These are phyloP conservation scores for Acanthamoeba lenticulata DNA, from an alignment of 208 protist genomes.

Conservation along the genomic window DNA sequence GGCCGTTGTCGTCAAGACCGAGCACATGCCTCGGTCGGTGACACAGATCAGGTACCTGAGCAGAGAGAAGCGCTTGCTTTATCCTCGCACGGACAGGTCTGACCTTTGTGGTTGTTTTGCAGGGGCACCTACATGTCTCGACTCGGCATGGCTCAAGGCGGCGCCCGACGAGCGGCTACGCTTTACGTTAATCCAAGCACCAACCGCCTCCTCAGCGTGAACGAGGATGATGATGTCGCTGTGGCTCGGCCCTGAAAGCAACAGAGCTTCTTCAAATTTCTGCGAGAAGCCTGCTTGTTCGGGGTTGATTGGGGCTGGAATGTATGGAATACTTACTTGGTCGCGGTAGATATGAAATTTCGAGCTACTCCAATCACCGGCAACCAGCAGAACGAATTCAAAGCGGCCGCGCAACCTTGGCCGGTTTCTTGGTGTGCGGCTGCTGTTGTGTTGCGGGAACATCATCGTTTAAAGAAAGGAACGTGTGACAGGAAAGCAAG, in stretches of 20 bases:
- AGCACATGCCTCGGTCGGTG: not conserved
- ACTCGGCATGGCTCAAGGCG: not conserved
- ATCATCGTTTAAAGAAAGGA: too few species aligned
- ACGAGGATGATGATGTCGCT: not conserved
- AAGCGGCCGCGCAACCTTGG: not conserved
- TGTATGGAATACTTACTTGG: too few species aligned
- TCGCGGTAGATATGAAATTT: not conserved
- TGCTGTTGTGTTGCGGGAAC: too few species aligned
- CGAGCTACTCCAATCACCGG: not conserved
- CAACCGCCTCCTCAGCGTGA: conserved; percentile 1
- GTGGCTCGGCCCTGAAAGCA: too few species aligned
- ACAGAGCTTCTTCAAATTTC: too few species aligned
- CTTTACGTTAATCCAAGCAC: not conserved
- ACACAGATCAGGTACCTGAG: conserved; percentile 17
- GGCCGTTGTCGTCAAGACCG: not conserved
- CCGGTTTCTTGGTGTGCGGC: too few species aligned
- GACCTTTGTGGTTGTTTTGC: not conserved
- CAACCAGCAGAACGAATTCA: not conserved
- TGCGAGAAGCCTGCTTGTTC: too few species aligned
- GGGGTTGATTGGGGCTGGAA: too few species aligned
- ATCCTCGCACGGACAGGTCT: not conserved
- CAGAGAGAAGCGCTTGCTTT: too few species aligned
- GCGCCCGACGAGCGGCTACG: not conserved
- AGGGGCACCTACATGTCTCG: not conserved
- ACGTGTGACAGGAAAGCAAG: too few species aligned